Percentiles rank a stretch among this genome's conserved stretches.
These are phyloP conservation scores for Saturnispora ahearnii DNA, from an alignment of 805 yeast species.

Conservation along the genomic window DNA sequence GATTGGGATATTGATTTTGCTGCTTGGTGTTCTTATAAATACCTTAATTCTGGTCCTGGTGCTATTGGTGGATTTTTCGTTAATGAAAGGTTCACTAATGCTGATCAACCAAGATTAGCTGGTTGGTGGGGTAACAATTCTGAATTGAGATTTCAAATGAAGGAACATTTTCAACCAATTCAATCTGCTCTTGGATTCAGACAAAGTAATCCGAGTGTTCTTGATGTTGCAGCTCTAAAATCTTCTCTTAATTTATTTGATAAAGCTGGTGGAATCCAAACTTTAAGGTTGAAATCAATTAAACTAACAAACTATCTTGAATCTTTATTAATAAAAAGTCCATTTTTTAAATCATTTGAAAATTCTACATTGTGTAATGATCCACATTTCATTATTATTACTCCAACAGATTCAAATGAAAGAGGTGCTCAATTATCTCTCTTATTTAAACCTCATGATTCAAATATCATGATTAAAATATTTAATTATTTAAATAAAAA, in stretches of 20 bases:
- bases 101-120: slow-evolving; percentile 58
- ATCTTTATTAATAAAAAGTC: slow-evolving; percentile 35
- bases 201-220: slow-evolving; percentile 84
- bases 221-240: slow-evolving; percentile 68
- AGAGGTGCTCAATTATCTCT: slow-evolving; percentile 82
- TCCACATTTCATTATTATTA: slow-evolving; percentile 56
- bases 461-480: slow-evolving; percentile 52
- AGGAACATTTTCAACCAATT: slow-evolving; percentile 68
- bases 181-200: slow-evolving; percentile 81
- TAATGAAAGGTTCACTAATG: slow-evolving; percentile 37
- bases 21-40: slow-evolving; percentile 89
- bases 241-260: slow-evolving; percentile 56
- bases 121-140: slow-evolving; percentile 98
- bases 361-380: slow-evolving; percentile 13
- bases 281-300: slow-evolving; percentile 47
- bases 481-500: slow-evolving; percentile 36
- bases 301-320: slow-evolving; percentile 51
- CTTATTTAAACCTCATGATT: slow-evolving; percentile 46
- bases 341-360: slow-evolving; percentile 33
- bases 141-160: slow-evolving; percentile 65
- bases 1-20: slow-evolving; percentile 93
- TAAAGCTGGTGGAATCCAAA: slow-evolving; percentile 54
- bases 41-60: slow-evolving; percentile 89
- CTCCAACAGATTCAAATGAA: slow-evolving; percentile 50
- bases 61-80: slow-evolving; percentile 82